phyloP scores from a whole-genome alignment of 441 rosid species.

The Brassica balearica region DNA sequence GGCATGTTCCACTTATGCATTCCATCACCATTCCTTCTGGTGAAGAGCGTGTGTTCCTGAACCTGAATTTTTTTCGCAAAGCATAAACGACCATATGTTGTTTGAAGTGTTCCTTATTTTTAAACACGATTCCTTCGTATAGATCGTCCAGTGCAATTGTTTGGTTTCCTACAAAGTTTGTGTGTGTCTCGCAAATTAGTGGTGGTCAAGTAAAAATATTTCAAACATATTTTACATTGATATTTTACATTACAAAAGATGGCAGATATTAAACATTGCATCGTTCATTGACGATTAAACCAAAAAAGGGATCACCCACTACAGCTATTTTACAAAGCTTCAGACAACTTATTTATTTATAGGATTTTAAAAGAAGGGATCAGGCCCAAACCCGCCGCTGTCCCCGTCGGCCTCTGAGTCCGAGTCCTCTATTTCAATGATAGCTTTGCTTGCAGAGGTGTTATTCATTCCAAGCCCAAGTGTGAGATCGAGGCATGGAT shows the following conservation, averaged over 20 bases:
- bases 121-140: background rate
- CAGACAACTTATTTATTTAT: too few relatives aligned
- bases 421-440: background rate
- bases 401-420: background rate
- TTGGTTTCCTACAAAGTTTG: background rate
- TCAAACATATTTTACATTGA: background rate
- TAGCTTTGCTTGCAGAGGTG: background rate
- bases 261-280: background rate
- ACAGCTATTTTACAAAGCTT: background rate
- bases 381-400: background rate
- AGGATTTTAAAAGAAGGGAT: background rate
- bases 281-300: background rate
- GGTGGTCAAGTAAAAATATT: too few relatives aligned
- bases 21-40: background rate
- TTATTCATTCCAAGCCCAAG: background rate
- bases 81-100: background rate
- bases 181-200: background rate
- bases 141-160: background rate
- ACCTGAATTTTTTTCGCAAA: background rate
- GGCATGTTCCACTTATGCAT: background rate
- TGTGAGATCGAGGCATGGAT: background rate
- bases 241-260: background rate
- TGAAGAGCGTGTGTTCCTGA: background rate
- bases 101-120: background rate
- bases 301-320: background rate